Evolutionary conservation across 2,329 filamentous ascomycete genomes (phyloP).

Genomic region (Rhynchosporium secalis): DNA sequence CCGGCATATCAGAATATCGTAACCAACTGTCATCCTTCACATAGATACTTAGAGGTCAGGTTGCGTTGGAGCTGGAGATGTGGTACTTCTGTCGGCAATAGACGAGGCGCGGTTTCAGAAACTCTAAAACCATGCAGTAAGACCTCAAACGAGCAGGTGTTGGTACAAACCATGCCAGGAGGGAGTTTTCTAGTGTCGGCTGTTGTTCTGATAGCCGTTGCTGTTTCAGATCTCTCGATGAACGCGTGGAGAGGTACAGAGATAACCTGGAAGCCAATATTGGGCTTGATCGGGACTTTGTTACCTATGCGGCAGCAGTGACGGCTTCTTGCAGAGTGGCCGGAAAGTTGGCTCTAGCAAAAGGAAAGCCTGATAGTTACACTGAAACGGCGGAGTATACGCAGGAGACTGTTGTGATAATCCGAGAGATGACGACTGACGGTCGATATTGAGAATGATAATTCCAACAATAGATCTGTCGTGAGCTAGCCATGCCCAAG

Average conservation of each 20-base stretch:
- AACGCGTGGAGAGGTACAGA: slow-evolving; percentile 37
- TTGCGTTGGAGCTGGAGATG: neutral
- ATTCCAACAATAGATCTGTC: neutral
- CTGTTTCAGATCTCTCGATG: slow-evolving; percentile 35
- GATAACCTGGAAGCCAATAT: slow-evolving; percentile 18
- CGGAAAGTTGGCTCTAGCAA: slow-evolving; percentile 19
- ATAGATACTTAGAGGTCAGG: neutral
- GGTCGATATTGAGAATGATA: slow-evolving; percentile 1
- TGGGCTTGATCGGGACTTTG: slow-evolving; percentile 24
- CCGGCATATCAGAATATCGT: slow-evolving; percentile 1
- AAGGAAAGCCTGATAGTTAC: slow-evolving; percentile 14
- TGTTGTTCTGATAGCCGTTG: slow-evolving; percentile 33
- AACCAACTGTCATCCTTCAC: slow-evolving; percentile 6
- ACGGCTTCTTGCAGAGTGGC: slow-evolving; percentile 29
- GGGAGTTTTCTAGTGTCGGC: slow-evolving; percentile 13
- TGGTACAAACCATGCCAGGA: slow-evolving; percentile 1
- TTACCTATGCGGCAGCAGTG: slow-evolving; percentile 29
- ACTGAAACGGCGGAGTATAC: slow-evolving; percentile 10
- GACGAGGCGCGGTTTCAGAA: neutral
- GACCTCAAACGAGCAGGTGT: neutral
- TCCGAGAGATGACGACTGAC: neutral
- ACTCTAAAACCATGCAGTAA: slow-evolving; percentile 5
- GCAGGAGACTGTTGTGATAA: slow-evolving; percentile 1
- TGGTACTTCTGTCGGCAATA: slow-evolving; percentile 6
- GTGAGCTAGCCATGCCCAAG: neutral